phyloP scores from a whole-genome alignment of 1,139 yeast species.

The Protomyces arabidopsidicola region DNA sequence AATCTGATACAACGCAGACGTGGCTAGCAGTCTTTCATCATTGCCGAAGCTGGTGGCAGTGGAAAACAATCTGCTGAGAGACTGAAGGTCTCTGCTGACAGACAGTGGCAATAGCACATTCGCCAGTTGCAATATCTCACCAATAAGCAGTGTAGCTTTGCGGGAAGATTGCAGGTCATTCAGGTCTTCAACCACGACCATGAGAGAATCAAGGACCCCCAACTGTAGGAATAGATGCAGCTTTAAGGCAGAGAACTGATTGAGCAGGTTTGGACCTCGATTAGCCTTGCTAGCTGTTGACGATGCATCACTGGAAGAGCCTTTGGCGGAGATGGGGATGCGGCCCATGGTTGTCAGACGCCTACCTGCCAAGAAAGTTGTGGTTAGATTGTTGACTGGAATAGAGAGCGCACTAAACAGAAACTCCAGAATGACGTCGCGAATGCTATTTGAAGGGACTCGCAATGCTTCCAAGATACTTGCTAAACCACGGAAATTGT shows the following conservation, averaged over 20 bases:
- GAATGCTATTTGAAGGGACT: conserved; percentile 53
- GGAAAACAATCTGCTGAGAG: conserved; percentile 39
- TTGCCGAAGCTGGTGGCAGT: conserved; percentile 37
- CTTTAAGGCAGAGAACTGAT: conserved; percentile 63
- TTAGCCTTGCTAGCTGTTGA: not conserved
- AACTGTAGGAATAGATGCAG: conserved; percentile 54
- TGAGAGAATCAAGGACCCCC: conserved; percentile 50
- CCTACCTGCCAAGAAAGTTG: conserved; percentile 42
- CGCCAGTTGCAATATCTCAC: conserved; percentile 58
- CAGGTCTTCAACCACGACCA: conserved; percentile 48
- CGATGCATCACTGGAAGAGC: not conserved
- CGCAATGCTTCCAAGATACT: conserved; percentile 60
- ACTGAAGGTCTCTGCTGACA: conserved; percentile 36
- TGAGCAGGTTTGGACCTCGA: conserved; percentile 28
- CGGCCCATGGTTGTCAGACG: conserved; percentile 35
- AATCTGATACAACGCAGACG: conserved; percentile 44
- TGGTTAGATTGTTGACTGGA: conserved; percentile 57
- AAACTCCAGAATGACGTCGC: conserved; percentile 50
- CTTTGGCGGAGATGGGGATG: conserved; percentile 14
- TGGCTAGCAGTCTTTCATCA: conserved; percentile 33
- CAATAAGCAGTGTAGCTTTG: conserved; percentile 59
- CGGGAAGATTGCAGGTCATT: conserved; percentile 48
- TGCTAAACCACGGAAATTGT: conserved; percentile 54
- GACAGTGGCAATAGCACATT: conserved; percentile 51
- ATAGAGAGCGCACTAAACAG: conserved; percentile 64